Percentiles rank a stretch among this genome's conserved stretches.
phyloP scores from a whole-genome alignment of 345 rosid genomes.

The Punica granatum region DNA sequence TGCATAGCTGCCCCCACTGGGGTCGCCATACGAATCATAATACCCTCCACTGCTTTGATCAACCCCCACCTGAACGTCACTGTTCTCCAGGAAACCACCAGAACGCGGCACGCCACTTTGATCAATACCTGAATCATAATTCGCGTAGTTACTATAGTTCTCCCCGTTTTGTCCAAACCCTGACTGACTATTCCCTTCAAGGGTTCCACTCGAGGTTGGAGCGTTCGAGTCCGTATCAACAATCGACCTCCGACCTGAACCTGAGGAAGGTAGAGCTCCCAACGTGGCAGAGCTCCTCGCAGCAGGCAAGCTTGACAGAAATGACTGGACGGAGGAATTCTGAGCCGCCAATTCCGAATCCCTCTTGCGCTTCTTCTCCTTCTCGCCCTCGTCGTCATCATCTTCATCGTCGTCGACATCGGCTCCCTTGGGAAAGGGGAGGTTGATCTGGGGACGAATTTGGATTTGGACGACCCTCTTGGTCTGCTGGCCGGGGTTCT shows the following conservation, averaged over 20 bases:
- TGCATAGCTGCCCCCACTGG: conserved; percentile 26
- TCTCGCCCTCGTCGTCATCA: conserved; percentile 39
- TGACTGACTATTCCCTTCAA: conserved; percentile 11
- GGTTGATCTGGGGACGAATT: conserved; percentile 50
- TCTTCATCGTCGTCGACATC: conserved; percentile 40
- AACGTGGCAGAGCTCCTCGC: conserved; percentile 57
- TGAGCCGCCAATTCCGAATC: conserved; percentile 21
- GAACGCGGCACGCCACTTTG: conserved; percentile 9
- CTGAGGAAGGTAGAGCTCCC: conserved; percentile 47
- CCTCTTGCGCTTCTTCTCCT: conserved; percentile 33
- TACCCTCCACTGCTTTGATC: conserved; percentile 7
- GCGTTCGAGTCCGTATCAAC: conserved; percentile 39
- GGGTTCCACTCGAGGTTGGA: conserved; percentile 10
- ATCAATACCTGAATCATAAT: conserved; percentile 18
- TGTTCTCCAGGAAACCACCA: not conserved
- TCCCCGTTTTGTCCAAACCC: conserved; percentile 10
- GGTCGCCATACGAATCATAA: conserved; percentile 16
- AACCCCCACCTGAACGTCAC: not conserved
- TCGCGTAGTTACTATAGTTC: conserved; percentile 18
- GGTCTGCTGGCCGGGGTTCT: conserved; percentile 21
- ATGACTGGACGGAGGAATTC: conserved; percentile 49
- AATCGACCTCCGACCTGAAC: conserved; percentile 62
- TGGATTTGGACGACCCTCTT: conserved; percentile 69
- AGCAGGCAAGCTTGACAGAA: conserved; percentile 72
- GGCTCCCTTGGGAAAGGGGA: conserved; percentile 17